A percentile compares a stretch with the other conserved stretches of the same genome.
These are phyloP conservation scores for Populus trichocarpa DNA, from an alignment of 441 rosid genomes.

Conservation along the genomic window DNA sequence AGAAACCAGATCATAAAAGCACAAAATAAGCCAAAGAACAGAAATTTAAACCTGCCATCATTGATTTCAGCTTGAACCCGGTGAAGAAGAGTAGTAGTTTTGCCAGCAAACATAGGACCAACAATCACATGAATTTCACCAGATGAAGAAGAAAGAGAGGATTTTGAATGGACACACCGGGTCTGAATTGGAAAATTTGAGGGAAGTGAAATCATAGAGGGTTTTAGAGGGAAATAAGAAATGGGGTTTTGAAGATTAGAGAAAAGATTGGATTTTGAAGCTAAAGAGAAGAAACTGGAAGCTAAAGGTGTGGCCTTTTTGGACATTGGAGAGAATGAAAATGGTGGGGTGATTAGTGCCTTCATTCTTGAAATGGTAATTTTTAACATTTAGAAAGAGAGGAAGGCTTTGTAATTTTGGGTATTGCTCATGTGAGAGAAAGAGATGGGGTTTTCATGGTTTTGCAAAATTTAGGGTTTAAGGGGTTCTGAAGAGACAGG, in stretches of 20 bases:
- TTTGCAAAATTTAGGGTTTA: background rate
- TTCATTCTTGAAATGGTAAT: conserved; percentile 34
- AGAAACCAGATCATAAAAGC: background rate
- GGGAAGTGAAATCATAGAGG: conserved; percentile 15
- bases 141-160: conserved; percentile 21
- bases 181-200: conserved; percentile 16
- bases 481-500: background rate
- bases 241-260: conserved; percentile 8
- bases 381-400: background rate
- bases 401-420: background rate
- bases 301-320: conserved; percentile 20
- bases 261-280: conserved; percentile 24
- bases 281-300: conserved; percentile 7
- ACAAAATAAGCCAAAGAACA: background rate
- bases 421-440: background rate
- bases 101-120: conserved; percentile 71
- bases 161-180: conserved; percentile 25
- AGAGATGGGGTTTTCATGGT: background rate
- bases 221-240: conserved; percentile 13
- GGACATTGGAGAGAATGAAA: conserved; percentile 19
- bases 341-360: conserved; percentile 28
- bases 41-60: conserved; percentile 49
- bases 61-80: conserved; percentile 52
- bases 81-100: conserved; percentile 67
- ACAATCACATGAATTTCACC: conserved; percentile 78